Base-by-base conservation (phyloP, 225 moss, liverwort and hornwort genomes). In the Pseudisothecium myosuroides region DNA sequence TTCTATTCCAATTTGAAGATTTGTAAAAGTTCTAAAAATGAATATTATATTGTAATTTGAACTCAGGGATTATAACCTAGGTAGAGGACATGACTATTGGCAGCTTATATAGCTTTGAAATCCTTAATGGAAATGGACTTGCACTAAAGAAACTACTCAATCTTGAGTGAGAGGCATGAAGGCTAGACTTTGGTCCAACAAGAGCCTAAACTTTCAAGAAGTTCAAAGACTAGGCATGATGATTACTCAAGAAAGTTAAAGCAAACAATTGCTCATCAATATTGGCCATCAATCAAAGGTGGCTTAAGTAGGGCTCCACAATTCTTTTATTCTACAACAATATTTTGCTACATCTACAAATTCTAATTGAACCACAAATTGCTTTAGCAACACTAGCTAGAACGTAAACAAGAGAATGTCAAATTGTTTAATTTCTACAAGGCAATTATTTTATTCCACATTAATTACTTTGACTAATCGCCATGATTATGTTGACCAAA, bases 371-470 rank as follows among this genome's bases (percentile, higher is more conserved):
- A 37, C 12, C 12, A 10, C 5, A 37, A 1, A 21, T 21, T 67
- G 37, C 21, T 37, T 21, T 0, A 21, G 1, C 11, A 67, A 2
- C 1, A 0, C 37, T 37, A 37, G 12, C 2, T 21, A 37, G 37
- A 67, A 37, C 2, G 3, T 67, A 67, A 67, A 6, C 36, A 6
- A 18, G 5, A 21, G 1, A 67, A 37, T 19, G 21, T 21, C 21
- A 67, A 37, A 37, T 67, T 67, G 66, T n/a, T n/a, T n/a, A n/a
- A n/a, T n/a, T 67, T 67, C 67, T 21, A 67, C 21, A n/a, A 34
- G 34, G 65, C 34, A 20, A 67, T 37, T 67, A 67, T 21, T 19
- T 66, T 66, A 36, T 18, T 66, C 6, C 20, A 37, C 10, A 66
- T 36, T 37, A 37, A 36, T 37, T 66, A 8, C 6, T 66, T 19